Evolutionary conservation across 768 basidiomycete species (phyloP).

Genomic region (Mycena venus): DNA sequence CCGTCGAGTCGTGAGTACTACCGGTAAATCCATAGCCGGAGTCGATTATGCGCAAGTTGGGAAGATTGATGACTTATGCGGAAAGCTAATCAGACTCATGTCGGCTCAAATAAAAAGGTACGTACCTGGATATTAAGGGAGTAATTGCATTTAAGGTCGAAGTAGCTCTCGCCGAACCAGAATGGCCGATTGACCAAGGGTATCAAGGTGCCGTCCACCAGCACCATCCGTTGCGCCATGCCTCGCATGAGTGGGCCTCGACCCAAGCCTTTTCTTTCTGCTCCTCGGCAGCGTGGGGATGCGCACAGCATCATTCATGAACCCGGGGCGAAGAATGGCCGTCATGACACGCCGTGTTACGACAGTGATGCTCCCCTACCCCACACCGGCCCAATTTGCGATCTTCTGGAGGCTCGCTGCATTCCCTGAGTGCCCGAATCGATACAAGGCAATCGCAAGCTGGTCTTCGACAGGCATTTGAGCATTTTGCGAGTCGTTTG

Average conservation of each 20-base stretch:
- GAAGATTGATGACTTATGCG: constrained; percentile 7
- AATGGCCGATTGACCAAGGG: background rate
- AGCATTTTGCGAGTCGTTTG: constrained; percentile 30
- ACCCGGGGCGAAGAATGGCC: constrained; percentile 10
- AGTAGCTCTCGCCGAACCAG: constrained; percentile 22
- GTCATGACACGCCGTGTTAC: constrained; percentile 21
- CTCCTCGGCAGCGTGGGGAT: constrained; percentile 18
- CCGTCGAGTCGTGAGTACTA: constrained; percentile 41
- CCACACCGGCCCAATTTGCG: constrained; percentile 16
- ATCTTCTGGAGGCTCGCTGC: constrained; percentile 19
- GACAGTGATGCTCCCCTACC: constrained; percentile 6
- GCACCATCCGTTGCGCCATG: constrained; percentile 19
- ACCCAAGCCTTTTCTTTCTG: constrained; percentile 19
- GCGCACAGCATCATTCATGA: constrained; percentile 10
- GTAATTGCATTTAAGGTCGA: constrained; percentile 25
- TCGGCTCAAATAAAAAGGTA: too few relatives aligned
- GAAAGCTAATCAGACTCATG: too few relatives aligned
- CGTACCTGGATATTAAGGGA: constrained; percentile 23
- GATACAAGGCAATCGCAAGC: constrained; percentile 9
- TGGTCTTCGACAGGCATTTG: constrained; percentile 34
- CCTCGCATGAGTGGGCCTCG: constrained; percentile 16
- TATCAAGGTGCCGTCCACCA: constrained; percentile 12
- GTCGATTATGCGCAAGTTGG: constrained; percentile 11
- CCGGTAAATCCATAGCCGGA: too few relatives aligned
- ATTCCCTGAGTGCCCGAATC: constrained; percentile 24